Evolutionary conservation across 345 rosid species (phyloP), one percentile per base, ranked within the genome.

Genomic region (Populus euphratica): DNA sequence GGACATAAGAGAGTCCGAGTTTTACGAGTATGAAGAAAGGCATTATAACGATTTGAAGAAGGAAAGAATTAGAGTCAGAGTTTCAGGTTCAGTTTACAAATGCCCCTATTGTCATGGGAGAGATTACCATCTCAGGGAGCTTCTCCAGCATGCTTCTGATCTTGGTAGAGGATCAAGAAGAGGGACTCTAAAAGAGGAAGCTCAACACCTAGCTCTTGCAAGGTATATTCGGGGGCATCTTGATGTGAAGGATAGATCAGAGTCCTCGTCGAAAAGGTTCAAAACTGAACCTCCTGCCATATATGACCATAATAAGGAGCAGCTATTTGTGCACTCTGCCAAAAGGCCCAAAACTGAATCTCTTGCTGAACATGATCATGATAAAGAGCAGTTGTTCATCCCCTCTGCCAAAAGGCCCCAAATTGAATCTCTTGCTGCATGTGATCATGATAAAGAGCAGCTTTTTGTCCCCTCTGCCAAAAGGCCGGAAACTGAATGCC

Each of bases 91-190:
- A 64, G 35, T 76, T 14, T 90, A 77, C 76, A 83, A 70, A 63
- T 91, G 96, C 73, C 92, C 93, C 27, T 88, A 74, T 72, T 91
- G 96, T 72, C 73, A 64, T 62, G 66, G 81, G 79, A 73, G 78
- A 67, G 85, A 83, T 41, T 87, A 87, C 80, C 16, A 0, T 10
- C 81, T 76, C 65, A 70, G 79, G n/a, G 88, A 86, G 64, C 85
- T 91, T 82, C 76, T 83, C 20, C 75, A 78, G 33, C 96, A 91
- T 77, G 92, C 91, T 62, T 65, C 75, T 59, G 41, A 1, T 43
- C 75, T 78, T 56, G 68, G 77, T 12, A 71, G 76, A 73, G 68
- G 77, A 29, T 87, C 87, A 18, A 73, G 38, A 23, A 23, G 78
- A 17, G 70, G 39, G 35, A 81, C 81, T 75, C 49, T 44, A 18